These are phyloP conservation scores for Fraxinus sp. DNA, from an alignment of 305 asterid species.

Conservation along the genomic window DNA sequence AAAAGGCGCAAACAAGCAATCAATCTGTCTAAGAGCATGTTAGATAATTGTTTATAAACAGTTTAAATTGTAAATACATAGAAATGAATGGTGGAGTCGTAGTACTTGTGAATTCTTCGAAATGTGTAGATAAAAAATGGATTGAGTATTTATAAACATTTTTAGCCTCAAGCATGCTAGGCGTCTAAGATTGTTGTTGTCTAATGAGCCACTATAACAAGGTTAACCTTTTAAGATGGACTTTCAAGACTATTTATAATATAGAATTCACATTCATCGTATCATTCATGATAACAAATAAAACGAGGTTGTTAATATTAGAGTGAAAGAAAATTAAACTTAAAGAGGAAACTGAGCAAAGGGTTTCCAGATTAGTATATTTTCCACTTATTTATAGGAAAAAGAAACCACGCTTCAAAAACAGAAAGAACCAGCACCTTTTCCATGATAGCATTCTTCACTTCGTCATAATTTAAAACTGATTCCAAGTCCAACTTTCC, in stretches of 20 bases:
- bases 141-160: background rate
- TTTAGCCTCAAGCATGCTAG: background rate
- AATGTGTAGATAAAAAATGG: background rate
- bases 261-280: background rate
- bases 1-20: background rate
- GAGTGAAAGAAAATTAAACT: background rate
- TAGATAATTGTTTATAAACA: background rate
- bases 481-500: constrained; percentile 84
- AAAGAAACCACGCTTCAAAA: constrained; percentile 20
- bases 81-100: background rate
- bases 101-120: background rate
- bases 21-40: background rate
- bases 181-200: background rate
- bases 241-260: constrained; percentile 3
- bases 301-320: constrained; percentile 3
- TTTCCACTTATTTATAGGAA: constrained; percentile 16
- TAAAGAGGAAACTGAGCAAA: constrained; percentile 16
- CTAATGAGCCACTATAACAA: background rate
- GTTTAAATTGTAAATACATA: background rate
- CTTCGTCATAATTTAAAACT: constrained; percentile 81
- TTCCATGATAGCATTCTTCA: constrained; percentile 75
- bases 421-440: constrained; percentile 56
- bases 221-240: background rate
- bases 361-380: background rate
- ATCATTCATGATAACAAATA: constrained; percentile 13